phyloP scores from a whole-genome alignment of 352 stramenopile genomes.

The Phytophthora gonapodyides region DNA sequence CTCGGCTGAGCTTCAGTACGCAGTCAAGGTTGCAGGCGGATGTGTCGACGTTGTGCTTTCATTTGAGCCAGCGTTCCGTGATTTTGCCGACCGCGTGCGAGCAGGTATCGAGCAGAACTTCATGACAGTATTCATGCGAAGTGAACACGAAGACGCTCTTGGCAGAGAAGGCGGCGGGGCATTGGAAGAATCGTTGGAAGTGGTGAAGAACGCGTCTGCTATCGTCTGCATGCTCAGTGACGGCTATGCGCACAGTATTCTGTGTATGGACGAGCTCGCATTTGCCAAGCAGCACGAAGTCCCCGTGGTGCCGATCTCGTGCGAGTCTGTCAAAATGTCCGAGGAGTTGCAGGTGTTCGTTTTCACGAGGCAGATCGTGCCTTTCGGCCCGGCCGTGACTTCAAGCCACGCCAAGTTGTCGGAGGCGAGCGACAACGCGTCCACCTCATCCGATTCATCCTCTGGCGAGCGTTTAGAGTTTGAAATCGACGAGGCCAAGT shows the following conservation, averaged over 20 bases:
- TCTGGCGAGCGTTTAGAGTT: constrained; percentile 43
- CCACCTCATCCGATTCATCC: constrained; percentile 23
- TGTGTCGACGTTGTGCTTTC: constrained; percentile 83
- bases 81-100: constrained; percentile 67
- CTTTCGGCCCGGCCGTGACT: constrained; percentile 63
- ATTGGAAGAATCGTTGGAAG: constrained; percentile 43
- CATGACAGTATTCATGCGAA: constrained; percentile 77
- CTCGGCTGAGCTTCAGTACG: constrained; percentile 74
- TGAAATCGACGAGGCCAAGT: constrained; percentile 68
- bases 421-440: constrained; percentile 20
- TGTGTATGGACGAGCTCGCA: constrained; percentile 83
- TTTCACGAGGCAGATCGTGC: constrained; percentile 81
- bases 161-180: constrained; percentile 30
- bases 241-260: constrained; percentile 59
- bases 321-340: constrained; percentile 57
- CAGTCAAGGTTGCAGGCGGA: constrained; percentile 67
- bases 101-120: constrained; percentile 72
- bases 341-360: constrained; percentile 81
- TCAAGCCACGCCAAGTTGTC: constrained; percentile 42
- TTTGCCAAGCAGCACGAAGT: constrained; percentile 74
- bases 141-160: constrained; percentile 38
- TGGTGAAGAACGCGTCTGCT: constrained; percentile 69
- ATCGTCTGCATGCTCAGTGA: constrained; percentile 75
- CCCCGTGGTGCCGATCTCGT: constrained; percentile 74
- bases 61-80: constrained; percentile 67